These are phyloP conservation scores for Mycena floridula DNA, from an alignment of 768 basidiomycete species.

Conservation along the genomic window DNA sequence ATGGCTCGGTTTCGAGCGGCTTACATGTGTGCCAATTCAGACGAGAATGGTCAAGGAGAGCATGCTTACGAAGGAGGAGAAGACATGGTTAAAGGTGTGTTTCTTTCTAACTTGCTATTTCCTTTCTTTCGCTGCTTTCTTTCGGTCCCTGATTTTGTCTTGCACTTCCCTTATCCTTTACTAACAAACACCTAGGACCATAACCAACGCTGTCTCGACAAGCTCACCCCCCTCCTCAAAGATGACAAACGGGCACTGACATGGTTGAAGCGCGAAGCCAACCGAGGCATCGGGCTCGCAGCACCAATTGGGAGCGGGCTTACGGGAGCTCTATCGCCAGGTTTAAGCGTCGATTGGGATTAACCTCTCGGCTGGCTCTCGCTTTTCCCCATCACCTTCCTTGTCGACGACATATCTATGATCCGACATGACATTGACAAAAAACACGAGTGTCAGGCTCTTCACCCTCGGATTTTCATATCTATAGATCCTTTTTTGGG, in stretches of 20 bases:
- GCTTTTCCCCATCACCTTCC: no score
- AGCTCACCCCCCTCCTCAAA: constrained; percentile 58
- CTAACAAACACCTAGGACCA: constrained; percentile 50
- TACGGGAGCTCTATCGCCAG: no score
- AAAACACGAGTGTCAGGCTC: no score
- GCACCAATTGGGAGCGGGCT: constrained; percentile 60
- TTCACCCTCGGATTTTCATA: no score
- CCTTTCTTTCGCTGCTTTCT: constrained; percentile 1
- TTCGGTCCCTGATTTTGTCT: constrained; percentile 7
- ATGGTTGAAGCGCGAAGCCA: constrained; percentile 74
- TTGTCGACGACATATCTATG: no score
- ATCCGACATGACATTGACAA: no score
- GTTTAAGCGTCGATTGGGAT: constrained; percentile 87
- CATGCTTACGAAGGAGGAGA: constrained; percentile 84
- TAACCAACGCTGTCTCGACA: constrained; percentile 65
- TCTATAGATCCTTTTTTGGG: no score
- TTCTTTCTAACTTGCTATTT: constrained; percentile 4
- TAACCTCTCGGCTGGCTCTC: constrained; percentile 16
- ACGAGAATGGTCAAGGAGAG: constrained; percentile 80
- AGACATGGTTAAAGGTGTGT: constrained; percentile 74
- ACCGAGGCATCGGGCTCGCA: constrained; percentile 70
- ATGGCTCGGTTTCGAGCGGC: constrained; percentile 88
- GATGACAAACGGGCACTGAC: constrained; percentile 77
- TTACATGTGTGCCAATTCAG: constrained; percentile 94
- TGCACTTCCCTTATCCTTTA: neutral